Percentiles rank a stretch among this genome's conserved stretches.
Conservation (phyloP, 108 stramenopile genomes). For the Pseudonitzschia delicatissima region DNA sequence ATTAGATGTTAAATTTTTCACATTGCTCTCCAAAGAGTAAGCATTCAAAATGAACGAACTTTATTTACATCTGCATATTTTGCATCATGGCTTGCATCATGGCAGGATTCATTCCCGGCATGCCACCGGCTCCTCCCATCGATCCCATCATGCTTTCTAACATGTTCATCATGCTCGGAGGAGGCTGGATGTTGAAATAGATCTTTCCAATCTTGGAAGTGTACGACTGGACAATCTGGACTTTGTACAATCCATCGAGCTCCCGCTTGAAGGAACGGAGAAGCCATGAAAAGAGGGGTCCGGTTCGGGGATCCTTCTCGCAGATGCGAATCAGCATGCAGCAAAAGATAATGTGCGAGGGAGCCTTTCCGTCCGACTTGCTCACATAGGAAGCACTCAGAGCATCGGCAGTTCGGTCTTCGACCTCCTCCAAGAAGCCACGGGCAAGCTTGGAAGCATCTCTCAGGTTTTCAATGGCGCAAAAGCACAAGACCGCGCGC, state of each 20-base stretch:
- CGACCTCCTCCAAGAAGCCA: conserved; percentile 54
- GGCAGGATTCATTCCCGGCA: conserved; percentile 74
- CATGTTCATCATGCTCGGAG: conserved; percentile 85
- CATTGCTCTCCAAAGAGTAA: no score
- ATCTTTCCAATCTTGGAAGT: conserved; percentile 86
- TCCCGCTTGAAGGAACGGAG: conserved; percentile 74
- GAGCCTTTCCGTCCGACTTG: conserved; percentile 78
- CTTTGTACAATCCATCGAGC: conserved; percentile 69
- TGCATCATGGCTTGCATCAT: conserved; percentile 79
- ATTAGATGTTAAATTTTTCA: no score
- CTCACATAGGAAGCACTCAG: conserved; percentile 69
- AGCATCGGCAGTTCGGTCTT: conserved; percentile 52
- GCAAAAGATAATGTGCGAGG: conserved; percentile 71
- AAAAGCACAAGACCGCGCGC: conserved; percentile 63
- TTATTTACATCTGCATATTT: conserved; percentile 18
- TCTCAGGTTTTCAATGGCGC: conserved; percentile 74
- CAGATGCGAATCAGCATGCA: conserved; percentile 75
- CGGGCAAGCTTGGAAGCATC: conserved; percentile 61
- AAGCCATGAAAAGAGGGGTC: conserved; percentile 80
- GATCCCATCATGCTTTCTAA: conserved; percentile 88
- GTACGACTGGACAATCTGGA: conserved; percentile 61
- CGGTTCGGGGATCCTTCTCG: conserved; percentile 79
- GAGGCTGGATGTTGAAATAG: conserved; percentile 88
- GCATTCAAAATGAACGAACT: no score
- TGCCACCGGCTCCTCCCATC: conserved; percentile 65